phyloP scores from a whole-genome alignment of 768 basidiomycete genomes.

The Gymnopilus junonius region DNA sequence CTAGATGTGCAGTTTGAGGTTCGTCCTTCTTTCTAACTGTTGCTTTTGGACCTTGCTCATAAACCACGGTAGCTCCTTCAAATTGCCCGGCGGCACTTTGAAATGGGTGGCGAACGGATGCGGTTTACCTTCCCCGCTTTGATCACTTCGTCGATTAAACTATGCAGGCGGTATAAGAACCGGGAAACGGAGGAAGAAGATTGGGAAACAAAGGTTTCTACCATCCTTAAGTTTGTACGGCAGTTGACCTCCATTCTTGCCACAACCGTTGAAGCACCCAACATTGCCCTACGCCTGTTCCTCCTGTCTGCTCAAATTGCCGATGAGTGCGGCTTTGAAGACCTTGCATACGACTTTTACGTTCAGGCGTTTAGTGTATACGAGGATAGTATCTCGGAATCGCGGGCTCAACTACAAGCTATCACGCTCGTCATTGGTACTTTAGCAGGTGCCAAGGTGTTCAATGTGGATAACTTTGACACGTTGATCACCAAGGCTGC shows the following conservation, averaged over 20 bases:
- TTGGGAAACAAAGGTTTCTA: conserved; percentile 85
- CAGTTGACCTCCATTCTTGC: conserved; percentile 93
- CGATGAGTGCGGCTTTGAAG: conserved; percentile 94
- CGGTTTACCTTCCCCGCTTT: conserved; percentile 96
- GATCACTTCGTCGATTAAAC: conserved; percentile 90
- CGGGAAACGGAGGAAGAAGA: conserved; percentile 83
- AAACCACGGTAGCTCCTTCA: conserved; percentile 70
- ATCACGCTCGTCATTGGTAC: conserved; percentile 95
- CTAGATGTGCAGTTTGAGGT: conserved; percentile 91
- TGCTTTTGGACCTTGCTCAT: neutral
- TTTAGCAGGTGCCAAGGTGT: conserved; percentile 87
- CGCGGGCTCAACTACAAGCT: conserved; percentile 94
- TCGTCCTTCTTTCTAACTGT: conserved; percentile 23
- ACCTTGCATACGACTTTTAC: conserved; percentile 96
- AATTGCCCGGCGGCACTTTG: conserved; percentile 88
- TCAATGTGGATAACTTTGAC: conserved; percentile 94
- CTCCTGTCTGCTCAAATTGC: conserved; percentile 94
- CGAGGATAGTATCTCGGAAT: conserved; percentile 96
- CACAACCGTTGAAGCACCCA: conserved; percentile 89
- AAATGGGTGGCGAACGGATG: conserved; percentile 92
- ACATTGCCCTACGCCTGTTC: conserved; percentile 93
- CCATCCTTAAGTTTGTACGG: conserved; percentile 92
- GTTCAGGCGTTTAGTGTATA: conserved; percentile 98
- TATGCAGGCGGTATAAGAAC: conserved; percentile 90
- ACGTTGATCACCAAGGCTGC: conserved; percentile 99